A percentile compares a stretch with the other conserved stretches of the same genome.
These are phyloP conservation scores for Melastoma malabathricum DNA, from an alignment of 345 rosid genomes.

Conservation along the genomic window DNA sequence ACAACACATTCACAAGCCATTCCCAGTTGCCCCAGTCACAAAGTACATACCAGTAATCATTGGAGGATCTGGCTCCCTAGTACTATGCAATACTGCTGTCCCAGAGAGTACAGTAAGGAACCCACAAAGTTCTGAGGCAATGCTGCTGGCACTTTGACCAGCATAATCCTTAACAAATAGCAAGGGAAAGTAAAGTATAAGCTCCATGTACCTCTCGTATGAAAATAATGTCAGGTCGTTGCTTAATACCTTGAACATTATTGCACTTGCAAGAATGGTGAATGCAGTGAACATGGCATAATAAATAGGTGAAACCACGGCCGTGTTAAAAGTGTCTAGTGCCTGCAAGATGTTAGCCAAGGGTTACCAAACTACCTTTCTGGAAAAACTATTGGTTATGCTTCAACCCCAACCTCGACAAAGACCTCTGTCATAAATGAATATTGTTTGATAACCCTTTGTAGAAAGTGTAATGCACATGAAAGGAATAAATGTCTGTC, in stretches of 20 bases:
- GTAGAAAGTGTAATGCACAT: too few relatives aligned
- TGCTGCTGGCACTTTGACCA: slow-evolving; percentile 64
- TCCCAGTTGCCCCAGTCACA: background rate
- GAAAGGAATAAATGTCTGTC: too few relatives aligned
- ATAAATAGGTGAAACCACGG: slow-evolving; percentile 65
- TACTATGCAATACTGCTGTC: slow-evolving; percentile 52
- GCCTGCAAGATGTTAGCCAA: slow-evolving; percentile 33
- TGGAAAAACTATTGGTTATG: too few relatives aligned
- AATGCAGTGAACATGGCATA: slow-evolving; percentile 67
- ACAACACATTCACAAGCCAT: too few relatives aligned
- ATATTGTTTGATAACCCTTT: too few relatives aligned
- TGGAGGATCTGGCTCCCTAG: slow-evolving; percentile 55
- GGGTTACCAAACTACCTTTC: too few relatives aligned
- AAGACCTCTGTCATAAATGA: too few relatives aligned
- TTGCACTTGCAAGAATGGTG: slow-evolving; percentile 66
- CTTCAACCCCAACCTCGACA: too few relatives aligned
- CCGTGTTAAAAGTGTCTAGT: slow-evolving; percentile 62
- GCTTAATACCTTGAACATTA: slow-evolving; percentile 62
- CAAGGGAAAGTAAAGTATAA: background rate
- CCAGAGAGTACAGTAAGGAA: slow-evolving; percentile 64
- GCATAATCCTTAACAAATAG: slow-evolving; percentile 40
- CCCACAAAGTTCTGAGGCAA: slow-evolving; percentile 67
- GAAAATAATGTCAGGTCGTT: background rate
- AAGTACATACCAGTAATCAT: slow-evolving; percentile 38
- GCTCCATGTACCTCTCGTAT: background rate